phyloP scores from a whole-genome alignment of 2,329 filamentous ascomycete genomes.

The Beauveria scarabaeidicola region DNA sequence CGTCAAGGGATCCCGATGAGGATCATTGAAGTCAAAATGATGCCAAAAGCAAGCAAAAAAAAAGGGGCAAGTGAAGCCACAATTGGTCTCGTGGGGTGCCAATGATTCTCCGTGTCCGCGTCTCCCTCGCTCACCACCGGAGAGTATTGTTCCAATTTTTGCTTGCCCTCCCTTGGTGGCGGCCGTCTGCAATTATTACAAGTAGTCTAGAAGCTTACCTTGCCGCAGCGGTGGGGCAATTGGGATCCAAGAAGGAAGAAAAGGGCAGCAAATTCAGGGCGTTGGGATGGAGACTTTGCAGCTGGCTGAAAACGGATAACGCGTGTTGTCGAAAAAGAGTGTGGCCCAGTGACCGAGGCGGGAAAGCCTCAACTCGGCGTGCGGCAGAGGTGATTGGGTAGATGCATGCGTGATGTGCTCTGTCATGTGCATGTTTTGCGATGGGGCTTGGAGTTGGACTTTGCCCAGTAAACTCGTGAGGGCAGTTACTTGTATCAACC shows the following conservation, averaged over 20 bases:
- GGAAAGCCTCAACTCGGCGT: not conserved
- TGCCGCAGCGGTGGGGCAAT: slow-evolving; percentile 4
- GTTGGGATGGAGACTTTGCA: not conserved
- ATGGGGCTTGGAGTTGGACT: not conserved
- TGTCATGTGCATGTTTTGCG: slow-evolving; percentile 6
- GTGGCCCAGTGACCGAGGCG: not conserved
- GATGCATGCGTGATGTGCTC: slow-evolving; percentile 3
- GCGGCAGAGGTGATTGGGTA: not conserved
- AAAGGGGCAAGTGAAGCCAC: slow-evolving; percentile 4
- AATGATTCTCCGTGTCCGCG: not conserved
- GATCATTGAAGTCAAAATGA: not conserved
- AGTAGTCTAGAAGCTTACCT: not conserved
- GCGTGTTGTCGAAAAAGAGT: not conserved
- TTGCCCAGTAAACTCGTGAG: too few relatives aligned
- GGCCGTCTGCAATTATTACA: not conserved
- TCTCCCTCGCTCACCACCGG: not conserved
- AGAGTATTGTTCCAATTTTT: not conserved
- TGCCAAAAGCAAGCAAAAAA: not conserved
- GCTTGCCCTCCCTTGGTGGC: slow-evolving; percentile 1
- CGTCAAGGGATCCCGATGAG: not conserved
- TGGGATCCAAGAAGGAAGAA: not conserved
- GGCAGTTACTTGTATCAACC: too few relatives aligned
- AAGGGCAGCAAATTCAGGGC: slow-evolving; percentile 6
- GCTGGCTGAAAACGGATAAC: slow-evolving; percentile 2
- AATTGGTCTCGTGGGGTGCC: not conserved